phyloP scores from a whole-genome alignment of 495 filamentous ascomycete species.

The Neurospora tetraspora region DNA sequence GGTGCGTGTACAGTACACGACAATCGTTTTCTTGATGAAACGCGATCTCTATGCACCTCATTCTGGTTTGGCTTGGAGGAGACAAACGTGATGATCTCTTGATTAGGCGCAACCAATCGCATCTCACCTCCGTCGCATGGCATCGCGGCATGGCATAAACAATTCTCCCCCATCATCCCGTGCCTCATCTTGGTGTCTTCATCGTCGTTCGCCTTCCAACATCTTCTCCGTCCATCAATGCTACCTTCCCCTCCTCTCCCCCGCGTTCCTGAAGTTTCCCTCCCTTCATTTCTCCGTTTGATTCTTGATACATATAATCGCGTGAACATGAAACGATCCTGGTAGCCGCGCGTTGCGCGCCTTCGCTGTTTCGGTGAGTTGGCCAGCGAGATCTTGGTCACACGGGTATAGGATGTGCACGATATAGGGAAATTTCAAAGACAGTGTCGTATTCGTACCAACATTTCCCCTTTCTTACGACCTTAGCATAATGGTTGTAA shows the following conservation, averaged over 20 bases:
- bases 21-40: background rate
- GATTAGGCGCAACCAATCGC: background rate
- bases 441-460: background rate
- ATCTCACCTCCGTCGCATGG: background rate
- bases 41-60: background rate
- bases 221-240: background rate
- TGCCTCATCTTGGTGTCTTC: background rate
- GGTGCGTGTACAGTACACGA: background rate
- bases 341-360: background rate
- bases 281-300: background rate
- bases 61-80: background rate
- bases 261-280: background rate
- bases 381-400: background rate
- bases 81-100: background rate
- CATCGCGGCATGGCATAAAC: background rate
- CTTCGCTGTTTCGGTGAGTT: background rate
- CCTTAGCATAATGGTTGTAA: background rate
- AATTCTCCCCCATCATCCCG: background rate
- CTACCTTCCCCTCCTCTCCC: background rate
- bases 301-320: background rate
- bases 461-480: background rate
- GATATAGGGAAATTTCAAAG: background rate
- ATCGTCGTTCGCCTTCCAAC: background rate
- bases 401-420: background rate
- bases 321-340: background rate